phyloP scores from a whole-genome alignment of 805 yeast species.

The Candida corydali region DNA sequence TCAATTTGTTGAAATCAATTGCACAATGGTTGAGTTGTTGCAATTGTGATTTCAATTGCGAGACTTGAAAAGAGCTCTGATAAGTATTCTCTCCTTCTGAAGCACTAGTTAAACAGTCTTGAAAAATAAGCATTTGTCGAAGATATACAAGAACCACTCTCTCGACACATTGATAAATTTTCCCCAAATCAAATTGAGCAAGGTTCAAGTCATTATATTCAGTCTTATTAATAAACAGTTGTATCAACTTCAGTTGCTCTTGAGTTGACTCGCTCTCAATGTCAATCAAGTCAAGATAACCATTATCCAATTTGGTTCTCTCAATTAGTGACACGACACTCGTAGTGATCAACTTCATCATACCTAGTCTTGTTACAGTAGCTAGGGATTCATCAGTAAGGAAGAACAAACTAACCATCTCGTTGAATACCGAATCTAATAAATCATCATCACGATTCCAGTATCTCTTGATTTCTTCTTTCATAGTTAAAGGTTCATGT shows the following conservation, averaged over 20 bases:
- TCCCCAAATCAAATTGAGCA: not conserved
- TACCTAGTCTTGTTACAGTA: slow-evolving; percentile 29
- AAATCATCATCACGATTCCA: slow-evolving; percentile 18
- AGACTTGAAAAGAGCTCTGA: slow-evolving; percentile 13
- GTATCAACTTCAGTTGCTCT: not conserved
- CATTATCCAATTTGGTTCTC: slow-evolving; percentile 3
- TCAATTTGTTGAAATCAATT: not conserved
- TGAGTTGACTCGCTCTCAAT: not conserved
- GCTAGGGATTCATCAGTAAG: slow-evolving; percentile 44
- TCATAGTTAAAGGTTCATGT: slow-evolving; percentile 2
- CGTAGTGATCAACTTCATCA: slow-evolving; percentile 23
- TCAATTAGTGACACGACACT: slow-evolving; percentile 18
- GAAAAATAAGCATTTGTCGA: slow-evolving; percentile 30
- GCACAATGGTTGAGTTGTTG: slow-evolving; percentile 15
- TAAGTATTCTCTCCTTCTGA: slow-evolving; percentile 22
- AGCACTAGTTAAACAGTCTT: slow-evolving; percentile 28
- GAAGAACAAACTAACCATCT: slow-evolving; percentile 35
- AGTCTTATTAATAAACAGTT: not conserved
- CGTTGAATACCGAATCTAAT: slow-evolving; percentile 34
- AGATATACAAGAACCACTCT: slow-evolving; percentile 15
- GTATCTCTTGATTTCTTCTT: slow-evolving; percentile 17
- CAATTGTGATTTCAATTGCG: slow-evolving; percentile 14
- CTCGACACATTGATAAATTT: slow-evolving; percentile 8
- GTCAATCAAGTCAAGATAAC: slow-evolving; percentile 1
- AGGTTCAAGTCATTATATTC: not conserved